These are phyloP conservation scores for Anisodus tanguticus DNA, from an alignment of 257 asterid genomes.

Conservation along the genomic window DNA sequence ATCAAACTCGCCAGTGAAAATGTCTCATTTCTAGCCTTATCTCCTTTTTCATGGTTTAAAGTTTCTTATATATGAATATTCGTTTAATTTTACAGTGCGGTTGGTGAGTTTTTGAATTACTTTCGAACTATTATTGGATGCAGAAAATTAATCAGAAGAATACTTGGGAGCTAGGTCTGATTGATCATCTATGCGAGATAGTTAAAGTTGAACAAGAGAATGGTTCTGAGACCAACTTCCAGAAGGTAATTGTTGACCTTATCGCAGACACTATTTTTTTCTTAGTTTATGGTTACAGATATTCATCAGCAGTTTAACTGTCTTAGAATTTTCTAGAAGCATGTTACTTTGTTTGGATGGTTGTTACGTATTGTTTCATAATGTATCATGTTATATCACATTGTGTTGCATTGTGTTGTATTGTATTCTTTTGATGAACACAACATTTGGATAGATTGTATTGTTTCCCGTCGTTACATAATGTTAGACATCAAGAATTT, in stretches of 20 bases:
- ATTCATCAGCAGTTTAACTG: not conserved
- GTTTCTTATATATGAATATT: not conserved
- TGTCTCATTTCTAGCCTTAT: conserved; percentile 41
- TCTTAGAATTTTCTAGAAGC: not conserved
- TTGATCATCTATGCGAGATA: conserved; percentile 84
- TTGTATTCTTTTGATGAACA: too few relatives aligned
- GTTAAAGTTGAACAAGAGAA: conserved; percentile 80
- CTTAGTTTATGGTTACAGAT: not conserved
- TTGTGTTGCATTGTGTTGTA: too few relatives aligned
- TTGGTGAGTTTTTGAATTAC: not conserved
- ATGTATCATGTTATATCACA: too few relatives aligned
- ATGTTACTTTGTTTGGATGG: not conserved
- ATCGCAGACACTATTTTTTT: not conserved
- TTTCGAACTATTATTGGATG: conserved; percentile 23
- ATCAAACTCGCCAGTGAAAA: conserved; percentile 96
- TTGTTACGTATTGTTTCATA: too few relatives aligned
- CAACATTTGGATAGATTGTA: too few relatives aligned
- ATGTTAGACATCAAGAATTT: too few relatives aligned
- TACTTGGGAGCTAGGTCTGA: conserved; percentile 94
- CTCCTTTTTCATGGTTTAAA: not conserved
- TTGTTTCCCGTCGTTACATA: too few relatives aligned
- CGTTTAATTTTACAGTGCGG: not conserved
- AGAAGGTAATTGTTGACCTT: conserved; percentile 58
- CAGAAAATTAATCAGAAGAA: conserved; percentile 96
- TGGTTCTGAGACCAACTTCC: conserved; percentile 87